Conservation (phyloP, 352 stramenopile genomes). For the Pythium pyrilobum region DNA sequence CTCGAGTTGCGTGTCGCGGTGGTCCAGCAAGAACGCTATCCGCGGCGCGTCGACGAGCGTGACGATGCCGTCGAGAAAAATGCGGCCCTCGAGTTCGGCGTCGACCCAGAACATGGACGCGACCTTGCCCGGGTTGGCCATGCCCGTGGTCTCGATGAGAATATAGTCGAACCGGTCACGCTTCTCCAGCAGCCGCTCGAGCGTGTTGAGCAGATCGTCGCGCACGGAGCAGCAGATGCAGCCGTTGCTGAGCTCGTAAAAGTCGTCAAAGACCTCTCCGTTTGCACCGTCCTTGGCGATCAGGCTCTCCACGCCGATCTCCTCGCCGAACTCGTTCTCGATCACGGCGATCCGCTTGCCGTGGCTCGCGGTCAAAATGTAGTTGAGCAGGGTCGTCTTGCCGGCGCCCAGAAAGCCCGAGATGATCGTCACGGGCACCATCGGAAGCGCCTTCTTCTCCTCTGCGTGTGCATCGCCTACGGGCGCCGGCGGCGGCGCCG, state of each 20-base stretch:
- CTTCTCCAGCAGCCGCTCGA: slow-evolving; percentile 78
- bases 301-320: slow-evolving; percentile 93
- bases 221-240: slow-evolving; percentile 98
- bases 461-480: background rate
- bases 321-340: slow-evolving; percentile 98
- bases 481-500: background rate
- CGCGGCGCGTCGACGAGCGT: slow-evolving; percentile 96
- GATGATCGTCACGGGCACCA: slow-evolving; percentile 92
- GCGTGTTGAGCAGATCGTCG: slow-evolving; percentile 83
- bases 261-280: slow-evolving; percentile 69
- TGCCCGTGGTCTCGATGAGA: slow-evolving; percentile 93
- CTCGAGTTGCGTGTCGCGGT: slow-evolving; percentile 46
- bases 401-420: slow-evolving; percentile 95
- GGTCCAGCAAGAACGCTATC: slow-evolving; percentile 37
- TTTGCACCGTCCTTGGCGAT: slow-evolving; percentile 70
- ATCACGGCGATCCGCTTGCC: slow-evolving; percentile 96
- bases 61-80: slow-evolving; percentile 94
- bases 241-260: slow-evolving; percentile 96
- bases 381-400: slow-evolving; percentile 98
- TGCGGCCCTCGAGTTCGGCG: slow-evolving; percentile 82
- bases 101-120: slow-evolving; percentile 97
- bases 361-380: slow-evolving; percentile 91
- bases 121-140: slow-evolving; percentile 93
- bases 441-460: background rate
- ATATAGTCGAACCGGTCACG: slow-evolving; percentile 89